These are phyloP conservation scores for Limonium bicolor DNA, from an alignment of 148 eudicot species.

Conservation along the genomic window DNA sequence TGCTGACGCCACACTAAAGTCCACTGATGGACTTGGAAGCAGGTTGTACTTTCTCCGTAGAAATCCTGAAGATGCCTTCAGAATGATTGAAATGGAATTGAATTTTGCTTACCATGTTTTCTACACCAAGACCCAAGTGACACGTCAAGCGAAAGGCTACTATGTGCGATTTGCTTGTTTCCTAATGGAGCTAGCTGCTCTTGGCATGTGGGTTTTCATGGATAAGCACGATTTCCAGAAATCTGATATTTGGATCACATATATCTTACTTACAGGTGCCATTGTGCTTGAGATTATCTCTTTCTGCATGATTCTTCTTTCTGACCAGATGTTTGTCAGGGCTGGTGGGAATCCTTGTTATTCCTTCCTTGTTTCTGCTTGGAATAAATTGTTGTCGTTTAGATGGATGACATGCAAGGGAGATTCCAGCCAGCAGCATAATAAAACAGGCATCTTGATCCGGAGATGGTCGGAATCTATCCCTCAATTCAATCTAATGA, in stretches of 20 bases:
- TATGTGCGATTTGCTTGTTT: slow-evolving; percentile 9
- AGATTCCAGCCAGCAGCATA: background rate
- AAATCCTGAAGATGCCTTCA: slow-evolving; percentile 24
- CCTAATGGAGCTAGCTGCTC: slow-evolving; percentile 1
- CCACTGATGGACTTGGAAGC: slow-evolving; percentile 22
- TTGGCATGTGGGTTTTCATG: slow-evolving; percentile 8
- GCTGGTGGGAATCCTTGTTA: too few relatives aligned
- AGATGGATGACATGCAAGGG: background rate
- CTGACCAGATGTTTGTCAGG: slow-evolving; percentile 15
- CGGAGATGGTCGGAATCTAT: slow-evolving; percentile 21
- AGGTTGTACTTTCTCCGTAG: slow-evolving; percentile 20
- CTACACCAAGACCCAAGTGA: slow-evolving; percentile 26
- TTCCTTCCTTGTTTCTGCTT: too few relatives aligned
- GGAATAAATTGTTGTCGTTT: background rate
- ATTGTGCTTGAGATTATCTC: slow-evolving; percentile 26
- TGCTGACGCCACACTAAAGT: slow-evolving; percentile 31
- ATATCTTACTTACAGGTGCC: slow-evolving; percentile 7
- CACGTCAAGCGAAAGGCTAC: slow-evolving; percentile 11
- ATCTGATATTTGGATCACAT: slow-evolving; percentile 18
- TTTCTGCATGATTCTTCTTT: slow-evolving; percentile 16
- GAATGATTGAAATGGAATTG: slow-evolving; percentile 35
- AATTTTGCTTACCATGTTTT: slow-evolving; percentile 32
- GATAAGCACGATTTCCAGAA: slow-evolving; percentile 1
- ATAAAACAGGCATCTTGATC: slow-evolving; percentile 1
- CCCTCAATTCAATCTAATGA: slow-evolving; percentile 12